Evolutionary conservation across 257 asterid species (phyloP), one percentile per base, ranked within the genome.

Genomic region (Petrea volubilis): DNA sequence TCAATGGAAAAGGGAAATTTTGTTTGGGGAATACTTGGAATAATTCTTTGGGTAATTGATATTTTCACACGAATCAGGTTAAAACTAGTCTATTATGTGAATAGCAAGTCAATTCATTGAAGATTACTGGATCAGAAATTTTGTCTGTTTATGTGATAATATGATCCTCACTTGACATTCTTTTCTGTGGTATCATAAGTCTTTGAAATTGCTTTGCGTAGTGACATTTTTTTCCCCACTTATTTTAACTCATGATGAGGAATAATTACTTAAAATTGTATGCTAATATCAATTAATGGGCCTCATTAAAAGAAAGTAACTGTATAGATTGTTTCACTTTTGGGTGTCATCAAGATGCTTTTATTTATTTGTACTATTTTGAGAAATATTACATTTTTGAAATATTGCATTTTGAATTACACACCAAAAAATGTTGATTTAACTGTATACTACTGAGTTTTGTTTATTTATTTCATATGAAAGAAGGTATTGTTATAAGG

Each of bases 31-130:
- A n/a, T n/a, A n/a, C n/a, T n/a, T n/a, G n/a, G n/a, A n/a, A n/a
- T n/a, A n/a, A n/a, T n/a, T n/a, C n/a, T n/a, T n/a, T n/a, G 24
- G 28, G 0, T 47, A 25, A 10, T 41, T 70, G 7, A 17, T 23
- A 2, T 15, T 12, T 2, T 14, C 25, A 17, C 6, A 11, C 20
- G 44, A n/a, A n/a, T 49, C 20, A 17, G 10, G 2, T 29, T 21
- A 61, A 72, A 61, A 72, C 3, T 55, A n/a, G 25, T 41, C 66
- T 53, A 13, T 17, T 60, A 27, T 56, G 11, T 25, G n/a, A 36
- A 20, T 66, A 28, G 34, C 34, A 13, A n/a, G 24, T 53, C n/a
- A 20, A 13, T 29, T 24, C 38, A 33, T 38, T 67, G 38, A 14
- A 52, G 36, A 21, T 66, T 47, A 27, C 13, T 25, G 11, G 23